These are phyloP conservation scores for Mucor mucedo DNA, from an alignment of 371 early-diverging fungal species.

Conservation along the genomic window DNA sequence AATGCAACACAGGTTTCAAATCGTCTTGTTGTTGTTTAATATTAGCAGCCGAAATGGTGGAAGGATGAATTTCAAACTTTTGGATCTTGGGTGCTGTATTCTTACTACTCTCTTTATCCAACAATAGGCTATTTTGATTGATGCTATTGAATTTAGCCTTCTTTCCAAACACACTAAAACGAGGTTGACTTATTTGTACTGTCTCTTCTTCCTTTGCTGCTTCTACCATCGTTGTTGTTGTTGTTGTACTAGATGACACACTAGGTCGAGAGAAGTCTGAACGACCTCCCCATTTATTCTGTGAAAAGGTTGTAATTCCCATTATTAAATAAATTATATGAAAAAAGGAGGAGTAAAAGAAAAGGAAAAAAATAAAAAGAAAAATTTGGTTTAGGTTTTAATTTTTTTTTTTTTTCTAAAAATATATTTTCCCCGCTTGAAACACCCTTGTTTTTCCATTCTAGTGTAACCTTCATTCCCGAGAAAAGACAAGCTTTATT, in stretches of 20 bases:
- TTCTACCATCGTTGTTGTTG: background rate
- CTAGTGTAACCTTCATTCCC: background rate
- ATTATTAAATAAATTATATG: conserved; percentile 6
- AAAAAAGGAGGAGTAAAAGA: conserved; percentile 8
- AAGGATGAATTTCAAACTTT: conserved; percentile 21
- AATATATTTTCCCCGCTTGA: conserved; percentile 12
- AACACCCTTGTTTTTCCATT: background rate
- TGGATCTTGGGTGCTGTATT: conserved; percentile 6
- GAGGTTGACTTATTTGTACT: conserved; percentile 13
- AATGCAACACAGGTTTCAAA: background rate
- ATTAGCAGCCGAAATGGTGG: conserved; percentile 13
- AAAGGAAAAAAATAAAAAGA: conserved; percentile 12
- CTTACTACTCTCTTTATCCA: conserved; percentile 1
- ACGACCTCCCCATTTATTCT: conserved; percentile 15
- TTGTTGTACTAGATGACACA: background rate
- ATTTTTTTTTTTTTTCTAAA: background rate
- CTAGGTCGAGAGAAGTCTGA: conserved; percentile 20
- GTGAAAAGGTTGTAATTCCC: conserved; percentile 32
- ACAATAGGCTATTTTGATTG: conserved; percentile 4
- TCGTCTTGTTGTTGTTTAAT: conserved; percentile 10
- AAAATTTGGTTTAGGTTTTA: background rate
- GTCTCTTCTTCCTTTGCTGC: conserved; percentile 1
- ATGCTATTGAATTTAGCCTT: conserved; percentile 18
- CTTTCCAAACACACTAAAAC: conserved; percentile 35
- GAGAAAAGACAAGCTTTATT: no score